A percentile compares a stretch with the other conserved stretches of the same genome.
These are phyloP conservation scores for Porcisia hertigi DNA, from an alignment of 208 protist species.

Conservation along the genomic window DNA sequence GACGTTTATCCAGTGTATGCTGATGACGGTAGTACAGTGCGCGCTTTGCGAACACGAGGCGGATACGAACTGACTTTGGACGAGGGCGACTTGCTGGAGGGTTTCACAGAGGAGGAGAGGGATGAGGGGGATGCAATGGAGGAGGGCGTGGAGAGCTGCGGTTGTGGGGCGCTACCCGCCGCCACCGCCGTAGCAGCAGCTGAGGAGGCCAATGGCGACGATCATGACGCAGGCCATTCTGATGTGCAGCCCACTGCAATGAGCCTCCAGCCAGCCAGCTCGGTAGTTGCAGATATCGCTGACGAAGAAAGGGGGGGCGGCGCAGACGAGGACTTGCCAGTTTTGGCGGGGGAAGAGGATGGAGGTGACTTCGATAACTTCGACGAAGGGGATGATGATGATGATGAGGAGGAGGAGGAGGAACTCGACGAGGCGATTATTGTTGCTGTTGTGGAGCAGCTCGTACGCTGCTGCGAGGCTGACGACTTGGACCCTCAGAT, in stretches of 20 bases:
- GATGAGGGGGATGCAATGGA: constrained; percentile 23
- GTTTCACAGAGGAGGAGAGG: neutral
- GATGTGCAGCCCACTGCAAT: constrained; percentile 14
- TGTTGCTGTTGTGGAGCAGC: constrained; percentile 66
- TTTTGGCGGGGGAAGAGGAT: constrained; percentile 13
- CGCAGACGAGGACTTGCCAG: neutral
- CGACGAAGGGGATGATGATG: constrained; percentile 46
- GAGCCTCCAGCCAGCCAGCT: constrained; percentile 27
- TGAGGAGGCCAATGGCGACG: neutral
- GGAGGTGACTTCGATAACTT: constrained; percentile 26
- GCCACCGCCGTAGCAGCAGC: neutral
- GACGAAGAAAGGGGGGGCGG: constrained; percentile 30
- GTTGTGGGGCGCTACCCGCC: neutral
- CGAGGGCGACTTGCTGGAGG: constrained; percentile 56
- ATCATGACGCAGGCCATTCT: neutral
- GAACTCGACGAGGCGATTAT: constrained; percentile 66
- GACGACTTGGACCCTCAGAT: constrained; percentile 61
- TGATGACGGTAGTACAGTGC: constrained; percentile 44
- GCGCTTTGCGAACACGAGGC: constrained; percentile 46
- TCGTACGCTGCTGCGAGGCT: constrained; percentile 71
- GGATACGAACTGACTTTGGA: constrained; percentile 75
- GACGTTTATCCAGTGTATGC: constrained; percentile 44
- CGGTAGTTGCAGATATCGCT: constrained; percentile 16
- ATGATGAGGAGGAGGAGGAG: constrained; percentile 61
- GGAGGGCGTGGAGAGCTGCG: constrained; percentile 32